Percentiles rank a stretch among this genome's conserved stretches.
Conservation (phyloP, 164 flowering plant genomes). For the Magnolia kwangsiensis region DNA sequence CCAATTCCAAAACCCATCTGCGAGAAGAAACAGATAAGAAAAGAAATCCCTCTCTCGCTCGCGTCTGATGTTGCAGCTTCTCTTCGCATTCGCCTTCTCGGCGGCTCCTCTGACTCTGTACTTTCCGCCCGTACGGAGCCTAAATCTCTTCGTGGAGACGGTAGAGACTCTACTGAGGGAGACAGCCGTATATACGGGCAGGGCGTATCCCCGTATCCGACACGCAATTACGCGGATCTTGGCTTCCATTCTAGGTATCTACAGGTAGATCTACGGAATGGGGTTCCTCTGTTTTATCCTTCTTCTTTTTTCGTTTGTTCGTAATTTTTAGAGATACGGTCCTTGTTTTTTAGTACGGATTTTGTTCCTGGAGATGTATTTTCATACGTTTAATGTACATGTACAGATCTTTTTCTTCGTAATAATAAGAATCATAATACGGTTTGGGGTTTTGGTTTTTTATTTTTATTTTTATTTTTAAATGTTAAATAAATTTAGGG, state of each 20-base stretch:
- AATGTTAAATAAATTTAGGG: no score
- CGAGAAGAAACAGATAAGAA: no score
- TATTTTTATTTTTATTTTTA: no score
- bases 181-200: constrained; percentile 27
- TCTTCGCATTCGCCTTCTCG: constrained; percentile 70
- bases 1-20: no score
- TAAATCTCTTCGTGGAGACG: constrained; percentile 68
- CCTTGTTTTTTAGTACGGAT: neutral
- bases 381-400: neutral
- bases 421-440: no score
- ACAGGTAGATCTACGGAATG: constrained; percentile 23
- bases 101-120: constrained; percentile 69
- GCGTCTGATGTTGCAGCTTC: constrained; percentile 54
- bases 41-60: neutral
- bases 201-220: constrained; percentile 55
- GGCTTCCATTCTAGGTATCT: constrained; percentile 33
- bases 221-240: constrained; percentile 44
- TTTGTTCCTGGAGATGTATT: neutral
- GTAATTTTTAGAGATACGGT: neutral
- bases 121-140: constrained; percentile 70
- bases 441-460: no score
- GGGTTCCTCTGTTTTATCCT: neutral
- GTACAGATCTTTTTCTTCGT: no score
- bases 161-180: constrained; percentile 49
- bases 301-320: neutral